Percentiles rank a stretch among this genome's conserved stretches.
phyloP scores from a whole-genome alignment of 495 filamentous ascomycete species.

The Tuber microsphaerosporum region DNA sequence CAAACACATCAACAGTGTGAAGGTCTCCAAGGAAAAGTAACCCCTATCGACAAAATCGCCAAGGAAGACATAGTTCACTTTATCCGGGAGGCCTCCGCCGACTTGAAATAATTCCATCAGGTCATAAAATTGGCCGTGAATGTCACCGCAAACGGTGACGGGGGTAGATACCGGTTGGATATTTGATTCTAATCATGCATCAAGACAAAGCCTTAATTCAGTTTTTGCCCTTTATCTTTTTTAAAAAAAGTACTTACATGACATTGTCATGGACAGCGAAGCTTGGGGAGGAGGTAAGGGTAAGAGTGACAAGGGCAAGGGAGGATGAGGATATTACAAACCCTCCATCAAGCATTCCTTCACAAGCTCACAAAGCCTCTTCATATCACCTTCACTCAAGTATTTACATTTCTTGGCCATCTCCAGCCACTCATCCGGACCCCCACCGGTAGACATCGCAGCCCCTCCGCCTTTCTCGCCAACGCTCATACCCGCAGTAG shows the following conservation, averaged over 20 bases:
- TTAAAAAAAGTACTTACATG: slow-evolving; percentile 28
- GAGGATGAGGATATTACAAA: not conserved
- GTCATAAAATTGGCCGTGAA: slow-evolving; percentile 99
- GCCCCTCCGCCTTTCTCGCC: slow-evolving; percentile 71
- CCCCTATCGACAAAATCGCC: slow-evolving; percentile 97
- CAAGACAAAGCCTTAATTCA: slow-evolving; percentile 14
- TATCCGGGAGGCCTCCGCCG: slow-evolving; percentile 86
- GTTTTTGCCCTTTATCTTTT: slow-evolving; percentile 17
- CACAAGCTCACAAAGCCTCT: slow-evolving; percentile 94
- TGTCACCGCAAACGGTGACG: slow-evolving; percentile 97
- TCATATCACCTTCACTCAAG: slow-evolving; percentile 91
- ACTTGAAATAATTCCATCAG: slow-evolving; percentile 93
- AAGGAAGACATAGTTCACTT: slow-evolving; percentile 84
- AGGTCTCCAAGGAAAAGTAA: slow-evolving; percentile 95
- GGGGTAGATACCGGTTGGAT: slow-evolving; percentile 93
- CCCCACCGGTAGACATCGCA: slow-evolving; percentile 78
- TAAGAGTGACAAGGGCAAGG: not conserved
- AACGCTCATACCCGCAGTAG: slow-evolving; percentile 44
- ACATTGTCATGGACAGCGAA: not conserved
- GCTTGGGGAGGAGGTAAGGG: not conserved
- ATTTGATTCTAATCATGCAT: slow-evolving; percentile 67
- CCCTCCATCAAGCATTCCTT: slow-evolving; percentile 56
- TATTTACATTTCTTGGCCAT: slow-evolving; percentile 95
- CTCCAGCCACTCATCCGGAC: slow-evolving; percentile 93
- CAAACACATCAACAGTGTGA: slow-evolving; percentile 88